These are phyloP conservation scores for Clohesyomyces aquaticus DNA, from an alignment of 495 filamentous ascomycete genomes.

Conservation along the genomic window DNA sequence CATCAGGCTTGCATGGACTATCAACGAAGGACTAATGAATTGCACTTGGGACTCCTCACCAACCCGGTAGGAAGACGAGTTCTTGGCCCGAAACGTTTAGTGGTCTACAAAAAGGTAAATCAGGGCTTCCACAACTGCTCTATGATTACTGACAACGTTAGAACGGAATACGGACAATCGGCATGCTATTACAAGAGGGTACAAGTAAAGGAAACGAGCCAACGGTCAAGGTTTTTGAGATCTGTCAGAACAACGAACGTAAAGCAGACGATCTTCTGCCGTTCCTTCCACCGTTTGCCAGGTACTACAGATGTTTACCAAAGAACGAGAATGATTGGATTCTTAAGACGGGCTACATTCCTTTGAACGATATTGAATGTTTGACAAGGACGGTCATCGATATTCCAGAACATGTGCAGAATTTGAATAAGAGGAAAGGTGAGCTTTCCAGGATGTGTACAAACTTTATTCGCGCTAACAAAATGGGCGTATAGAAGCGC, in stretches of 20 bases:
- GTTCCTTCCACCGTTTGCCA: constrained; percentile 69
- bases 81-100: constrained; percentile 70
- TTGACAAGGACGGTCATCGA: constrained; percentile 75
- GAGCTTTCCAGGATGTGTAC: constrained; percentile 22
- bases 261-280: constrained; percentile 79
- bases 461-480: constrained; percentile 8
- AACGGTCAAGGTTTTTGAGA: constrained; percentile 74
- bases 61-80: constrained; percentile 81
- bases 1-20: constrained; percentile 81
- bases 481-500: constrained; percentile 44
- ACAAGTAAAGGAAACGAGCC: constrained; percentile 63
- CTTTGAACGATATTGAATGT: constrained; percentile 75
- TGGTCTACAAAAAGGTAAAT: constrained; percentile 69
- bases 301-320: constrained; percentile 64
- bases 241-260: constrained; percentile 65
- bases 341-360: constrained; percentile 66
- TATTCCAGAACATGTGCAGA: constrained; percentile 44
- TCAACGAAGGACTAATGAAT: constrained; percentile 69
- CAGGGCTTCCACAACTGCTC: not conserved
- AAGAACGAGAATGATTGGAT: constrained; percentile 55
- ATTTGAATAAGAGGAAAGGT: constrained; percentile 33
- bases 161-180: constrained; percentile 77
- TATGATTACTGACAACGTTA: constrained; percentile 47
- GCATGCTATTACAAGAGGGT: constrained; percentile 78
- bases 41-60: constrained; percentile 69